Base-by-base conservation (phyloP, 1,139 yeast genomes). In the Scheffersomyces cryptocercus region DNA sequence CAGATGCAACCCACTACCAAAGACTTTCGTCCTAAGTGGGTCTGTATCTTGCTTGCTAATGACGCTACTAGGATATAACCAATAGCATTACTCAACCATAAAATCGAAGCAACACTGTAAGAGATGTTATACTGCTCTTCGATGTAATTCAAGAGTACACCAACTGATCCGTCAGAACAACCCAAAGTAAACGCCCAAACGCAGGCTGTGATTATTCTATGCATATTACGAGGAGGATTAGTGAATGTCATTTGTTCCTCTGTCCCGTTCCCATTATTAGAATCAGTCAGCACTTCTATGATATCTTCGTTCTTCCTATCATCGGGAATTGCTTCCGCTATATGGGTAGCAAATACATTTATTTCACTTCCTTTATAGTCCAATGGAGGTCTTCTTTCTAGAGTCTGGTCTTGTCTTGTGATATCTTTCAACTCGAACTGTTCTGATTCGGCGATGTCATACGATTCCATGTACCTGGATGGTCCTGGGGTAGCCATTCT, bases 21-120 rank as follows among this genome's bases (percentile, higher is more conserved):
- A 5, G 71, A 65, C 13, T 67, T 67, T 47, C 67, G 55, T 0
- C 81, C 81, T 9, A 75, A 48, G 52, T 58, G 51, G 3, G 63
- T 57, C 43, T 73, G 77, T 33, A 67, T 50, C 33, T 55, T 50
- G 39, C 65, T 61, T 7, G 74, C 64, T 11, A 65, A 48, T 5
- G 60, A 43, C 0, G 79, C 79, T 36, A 74, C 61, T 1, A 62
- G 26, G 4, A 75, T 64, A 48, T 55, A 73, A 0, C 79, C 79
- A 2, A 64, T 39, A 0, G 79, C 77, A 45, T 66, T 72, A 24
- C 71, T 63, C 44, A 75, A 51, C 79, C 79, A 75, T 29, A 75
- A 62, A 36, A 73, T 50, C 3, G 79, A 70, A 3, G 74, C 77
- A n/a, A 72, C 46, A 2, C 77, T 62, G 47, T 75, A 75, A 2